Conservation (phyloP, 2,329 filamentous ascomycete genomes). For the Fusarium multiceps region DNA sequence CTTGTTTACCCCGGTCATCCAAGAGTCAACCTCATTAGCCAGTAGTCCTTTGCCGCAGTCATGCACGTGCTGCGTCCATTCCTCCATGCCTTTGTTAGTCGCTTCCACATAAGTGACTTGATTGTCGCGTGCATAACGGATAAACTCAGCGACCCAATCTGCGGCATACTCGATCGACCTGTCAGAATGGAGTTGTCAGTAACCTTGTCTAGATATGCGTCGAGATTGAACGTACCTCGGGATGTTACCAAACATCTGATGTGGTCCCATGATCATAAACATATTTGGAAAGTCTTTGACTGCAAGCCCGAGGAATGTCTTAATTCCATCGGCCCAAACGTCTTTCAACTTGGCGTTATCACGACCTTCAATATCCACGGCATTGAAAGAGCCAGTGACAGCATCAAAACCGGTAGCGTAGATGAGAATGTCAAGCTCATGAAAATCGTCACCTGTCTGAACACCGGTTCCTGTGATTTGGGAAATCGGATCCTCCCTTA, state of each 20-base stretch:
- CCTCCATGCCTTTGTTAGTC: conserved; percentile 52
- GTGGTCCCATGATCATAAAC: conserved; percentile 58
- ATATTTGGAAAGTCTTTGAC: conserved; percentile 60
- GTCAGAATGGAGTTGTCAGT: background rate
- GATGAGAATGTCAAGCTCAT: conserved; percentile 40
- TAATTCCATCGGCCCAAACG: conserved; percentile 52
- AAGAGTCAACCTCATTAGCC: conserved; percentile 55
- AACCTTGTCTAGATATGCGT: no score
- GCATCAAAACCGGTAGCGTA: conserved; percentile 41
- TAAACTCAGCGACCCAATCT: conserved; percentile 51
- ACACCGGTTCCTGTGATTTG: conserved; percentile 32
- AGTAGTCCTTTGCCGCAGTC: conserved; percentile 58
- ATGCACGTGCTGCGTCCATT: conserved; percentile 62
- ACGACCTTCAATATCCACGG: conserved; percentile 58
- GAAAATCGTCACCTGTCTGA: conserved; percentile 6
- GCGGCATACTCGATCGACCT: conserved; percentile 56
- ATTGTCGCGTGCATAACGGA: conserved; percentile 49
- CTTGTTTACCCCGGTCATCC: conserved; percentile 67
- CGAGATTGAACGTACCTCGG: conserved; percentile 43
- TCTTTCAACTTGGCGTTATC: conserved; percentile 52
- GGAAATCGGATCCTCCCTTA: conserved; percentile 30
- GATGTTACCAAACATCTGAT: conserved; percentile 58
- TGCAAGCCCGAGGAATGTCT: conserved; percentile 57
- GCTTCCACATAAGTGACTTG: conserved; percentile 53
- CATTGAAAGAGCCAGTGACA: conserved; percentile 48